phyloP scores from a whole-genome alignment of 179 eudicot genomes.

The Spinacia oleracea region DNA sequence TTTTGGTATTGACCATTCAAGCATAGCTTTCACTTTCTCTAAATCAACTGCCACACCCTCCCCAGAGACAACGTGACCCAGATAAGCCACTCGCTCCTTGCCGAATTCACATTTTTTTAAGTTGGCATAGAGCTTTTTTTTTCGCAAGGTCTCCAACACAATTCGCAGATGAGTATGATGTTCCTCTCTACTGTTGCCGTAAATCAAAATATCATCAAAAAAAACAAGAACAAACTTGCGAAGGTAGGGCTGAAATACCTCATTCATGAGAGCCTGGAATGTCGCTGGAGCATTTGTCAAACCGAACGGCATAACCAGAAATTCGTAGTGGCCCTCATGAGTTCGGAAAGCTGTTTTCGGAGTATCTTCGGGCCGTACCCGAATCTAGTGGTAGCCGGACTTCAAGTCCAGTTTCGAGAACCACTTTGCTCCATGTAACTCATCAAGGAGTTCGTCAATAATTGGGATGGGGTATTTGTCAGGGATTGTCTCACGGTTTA shows the following conservation, averaged over 20 bases:
- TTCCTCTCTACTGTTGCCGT: rapidly evolving
- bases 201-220: background rate
- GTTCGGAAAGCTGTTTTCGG: background rate
- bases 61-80: no score
- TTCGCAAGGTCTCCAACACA: background rate
- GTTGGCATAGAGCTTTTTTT: background rate
- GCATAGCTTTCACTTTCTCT: no score
- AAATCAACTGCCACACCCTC: no score
- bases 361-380: background rate
- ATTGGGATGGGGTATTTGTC: background rate
- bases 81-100: no score
- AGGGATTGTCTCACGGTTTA: background rate
- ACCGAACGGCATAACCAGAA: background rate
- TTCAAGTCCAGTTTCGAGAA: background rate
- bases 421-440: background rate
- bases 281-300: background rate
- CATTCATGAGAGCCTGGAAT: background rate
- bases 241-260: background rate
- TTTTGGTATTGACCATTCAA: no score
- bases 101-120: background rate
- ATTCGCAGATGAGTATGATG: background rate
- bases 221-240: background rate
- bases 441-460: background rate
- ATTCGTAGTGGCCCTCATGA: background rate
- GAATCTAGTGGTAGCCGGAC: background rate